A percentile compares a stretch with the other conserved stretches of the same genome.
phyloP scores from a whole-genome alignment of 176 grass and related monocot genomes.

The Chloris gayana region DNA sequence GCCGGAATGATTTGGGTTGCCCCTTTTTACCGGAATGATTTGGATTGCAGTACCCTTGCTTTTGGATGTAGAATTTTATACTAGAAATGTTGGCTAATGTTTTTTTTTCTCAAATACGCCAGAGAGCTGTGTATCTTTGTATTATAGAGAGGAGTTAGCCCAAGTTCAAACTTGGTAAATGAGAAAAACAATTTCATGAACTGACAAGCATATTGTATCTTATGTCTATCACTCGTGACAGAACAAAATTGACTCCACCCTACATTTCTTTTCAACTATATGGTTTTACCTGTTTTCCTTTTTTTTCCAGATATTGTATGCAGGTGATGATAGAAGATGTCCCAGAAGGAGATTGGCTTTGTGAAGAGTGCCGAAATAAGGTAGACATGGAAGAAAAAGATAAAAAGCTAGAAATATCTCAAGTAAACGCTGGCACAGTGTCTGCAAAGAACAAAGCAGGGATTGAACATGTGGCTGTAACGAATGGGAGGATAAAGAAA shows the following conservation, averaged over 20 bases:
- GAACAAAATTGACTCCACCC: neutral
- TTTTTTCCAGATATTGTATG: slow-evolving; percentile 74
- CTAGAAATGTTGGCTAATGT: no score
- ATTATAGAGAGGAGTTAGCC: no score
- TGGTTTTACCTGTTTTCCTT: slow-evolving; percentile 17
- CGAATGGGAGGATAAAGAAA: slow-evolving; percentile 28
- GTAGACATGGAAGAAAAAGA: slow-evolving; percentile 46
- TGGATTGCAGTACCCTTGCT: neutral
- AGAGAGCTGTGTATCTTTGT: no score
- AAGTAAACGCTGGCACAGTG: slow-evolving; percentile 16
- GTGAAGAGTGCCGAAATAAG: slow-evolving; percentile 70
- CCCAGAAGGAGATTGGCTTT: slow-evolving; percentile 71
- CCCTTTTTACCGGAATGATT: neutral
- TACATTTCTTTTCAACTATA: neutral
- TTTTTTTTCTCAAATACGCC: no score
- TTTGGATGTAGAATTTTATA: neutral
- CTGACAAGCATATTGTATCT: neutral
- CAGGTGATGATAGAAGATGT: slow-evolving; percentile 53
- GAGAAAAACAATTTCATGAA: neutral
- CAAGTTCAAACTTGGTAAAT: neutral
- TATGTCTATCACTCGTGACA: neutral
- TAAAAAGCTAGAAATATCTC: slow-evolving; percentile 26
- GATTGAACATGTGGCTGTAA: slow-evolving; percentile 35
- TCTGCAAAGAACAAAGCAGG: slow-evolving; percentile 26
- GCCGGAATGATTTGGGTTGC: neutral